Evolutionary conservation across 2,329 filamentous ascomycete species (phyloP), one percentile per base, ranked within the genome.

Genomic region (Fusarium tuaranense): DNA sequence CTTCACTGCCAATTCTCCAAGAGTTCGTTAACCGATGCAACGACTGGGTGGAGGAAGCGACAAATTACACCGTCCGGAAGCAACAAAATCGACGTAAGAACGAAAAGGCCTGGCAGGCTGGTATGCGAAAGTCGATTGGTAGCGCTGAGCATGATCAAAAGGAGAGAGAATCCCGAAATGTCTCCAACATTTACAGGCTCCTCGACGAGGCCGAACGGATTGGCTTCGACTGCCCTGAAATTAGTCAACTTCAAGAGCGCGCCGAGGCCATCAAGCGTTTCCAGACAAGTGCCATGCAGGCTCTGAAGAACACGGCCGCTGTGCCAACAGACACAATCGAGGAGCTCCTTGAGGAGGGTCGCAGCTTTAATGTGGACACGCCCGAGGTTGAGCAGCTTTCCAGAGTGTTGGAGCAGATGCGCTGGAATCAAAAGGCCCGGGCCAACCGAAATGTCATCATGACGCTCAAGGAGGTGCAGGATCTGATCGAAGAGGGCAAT

Each of bases 31-130:
- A 98, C 78, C 93, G 94, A 79, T 98, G 97, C 86, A 97, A 98
- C 83, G 95, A 97, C 81, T 98, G 97, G 94, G 95, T 98, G 73
- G 97, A 98, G 79, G 96, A 98, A 85, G 97, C 97, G 75, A 97
- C 94, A 79, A 95, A 94, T 81, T 99, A 97, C 86, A 98, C 95
- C 80, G 95, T 97, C 69, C 94, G 97, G 78, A 99, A 99, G 86
- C 96, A 98, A 85, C 96, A 98, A 84, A 97, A 97, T 80, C 93
- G 97, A 73, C 94, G 96, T 71, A 98, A 98, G 84, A 97, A 93
- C 82, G 96, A 98, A 79, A 97, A 95, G 80, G 90, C 90, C 53
- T 97, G 93, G 91, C 93, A 95, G 74, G 92, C 91, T 78, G 90
- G 92, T 65, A 90, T 90, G 77, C 88, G 92, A 61, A 96, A 93